Evolutionary conservation across 2,329 filamentous ascomycete genomes (phyloP).

Genomic region (Paraphoma sp.): DNA sequence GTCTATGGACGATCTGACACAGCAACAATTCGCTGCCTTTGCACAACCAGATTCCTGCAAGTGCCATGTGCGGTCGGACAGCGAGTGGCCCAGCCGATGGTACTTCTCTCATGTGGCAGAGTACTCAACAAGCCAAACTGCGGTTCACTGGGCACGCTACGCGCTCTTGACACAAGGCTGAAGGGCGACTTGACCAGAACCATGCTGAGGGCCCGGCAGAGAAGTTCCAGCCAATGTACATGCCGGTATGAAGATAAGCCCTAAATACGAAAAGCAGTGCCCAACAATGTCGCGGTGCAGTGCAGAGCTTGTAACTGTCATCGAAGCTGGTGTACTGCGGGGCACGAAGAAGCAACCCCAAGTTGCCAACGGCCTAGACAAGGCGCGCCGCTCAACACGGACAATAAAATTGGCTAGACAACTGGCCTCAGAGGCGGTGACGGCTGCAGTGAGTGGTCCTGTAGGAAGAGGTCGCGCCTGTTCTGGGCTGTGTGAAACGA

Average conservation of each 20-base stretch:
- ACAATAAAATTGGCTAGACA: not conserved
- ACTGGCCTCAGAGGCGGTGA: slow-evolving; percentile 16
- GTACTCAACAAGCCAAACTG: not conserved
- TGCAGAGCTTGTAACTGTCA: slow-evolving; percentile 17
- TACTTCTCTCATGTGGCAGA: not conserved
- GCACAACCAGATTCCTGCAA: no score
- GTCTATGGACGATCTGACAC: no score
- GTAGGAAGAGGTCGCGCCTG: slow-evolving; percentile 23
- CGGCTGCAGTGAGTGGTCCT: slow-evolving; percentile 14
- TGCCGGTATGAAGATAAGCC: not conserved
- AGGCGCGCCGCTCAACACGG: not conserved
- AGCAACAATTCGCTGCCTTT: no score
- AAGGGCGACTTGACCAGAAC: not conserved
- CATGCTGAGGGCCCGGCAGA: not conserved
- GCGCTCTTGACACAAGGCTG: not conserved
- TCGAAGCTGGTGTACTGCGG: slow-evolving; percentile 23
- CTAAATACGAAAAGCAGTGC: slow-evolving; percentile 8
- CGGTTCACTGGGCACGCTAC: not conserved
- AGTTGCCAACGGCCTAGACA: slow-evolving; percentile 1
- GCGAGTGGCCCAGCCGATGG: not conserved
- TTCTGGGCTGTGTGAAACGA: slow-evolving; percentile 35
- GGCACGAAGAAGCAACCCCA: slow-evolving; percentile 14
- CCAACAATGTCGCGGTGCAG: slow-evolving; percentile 10
- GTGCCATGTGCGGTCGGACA: no score
- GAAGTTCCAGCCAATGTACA: not conserved